Evolutionary conservation across 768 basidiomycete genomes (phyloP), one percentile per base, ranked within the genome.

Genomic region (Trametes villosa): DNA sequence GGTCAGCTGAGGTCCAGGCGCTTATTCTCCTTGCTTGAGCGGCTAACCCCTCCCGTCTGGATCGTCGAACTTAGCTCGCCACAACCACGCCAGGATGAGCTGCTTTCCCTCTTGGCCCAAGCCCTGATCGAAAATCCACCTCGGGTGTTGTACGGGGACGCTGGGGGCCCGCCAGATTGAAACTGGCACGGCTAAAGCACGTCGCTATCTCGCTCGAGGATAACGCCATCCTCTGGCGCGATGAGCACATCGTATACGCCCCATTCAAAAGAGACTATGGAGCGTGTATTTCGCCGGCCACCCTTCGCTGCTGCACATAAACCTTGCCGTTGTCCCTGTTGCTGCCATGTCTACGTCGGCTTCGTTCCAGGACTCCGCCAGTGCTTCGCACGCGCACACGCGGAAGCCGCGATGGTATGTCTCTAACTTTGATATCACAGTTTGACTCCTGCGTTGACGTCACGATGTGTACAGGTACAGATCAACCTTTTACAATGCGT

Each of bases 401-500:
- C 44, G 33, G 56, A 57, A 57, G 56, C 56, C 56, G 27, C 36
- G 47, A 41, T 57, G 56, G 56, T 57, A 40, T 17, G 46, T 30
- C 24, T 27, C 27, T 41, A 7, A 5, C 9, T 27, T 31, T 15
- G 12, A 17, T 36, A 17, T 36, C 5, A 4, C 20, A 22, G 20
- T 26, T 24, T 13, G 20, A 13, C n/a, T n/a, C 3, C 2, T 1
- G 36, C 13, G 44, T 40, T 57, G 47, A 57, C 5, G 17, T 22
- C 11, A 27, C 2, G 20, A 1, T 24, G 30, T n/a, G n/a, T n/a
- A n/a, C 47, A 57, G 56, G 56, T 57, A 57, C 30, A 49, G 47
- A 42, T 49, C 56, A 13, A 57, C 56, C 38, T 57, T 57, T 26
- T 57, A 57, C 29, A 57, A 57, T 49, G 56, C 56, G 56, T 41